Base-by-base conservation (phyloP, 805 yeast genomes). In the Saccharomycopsis sp. region DNA sequence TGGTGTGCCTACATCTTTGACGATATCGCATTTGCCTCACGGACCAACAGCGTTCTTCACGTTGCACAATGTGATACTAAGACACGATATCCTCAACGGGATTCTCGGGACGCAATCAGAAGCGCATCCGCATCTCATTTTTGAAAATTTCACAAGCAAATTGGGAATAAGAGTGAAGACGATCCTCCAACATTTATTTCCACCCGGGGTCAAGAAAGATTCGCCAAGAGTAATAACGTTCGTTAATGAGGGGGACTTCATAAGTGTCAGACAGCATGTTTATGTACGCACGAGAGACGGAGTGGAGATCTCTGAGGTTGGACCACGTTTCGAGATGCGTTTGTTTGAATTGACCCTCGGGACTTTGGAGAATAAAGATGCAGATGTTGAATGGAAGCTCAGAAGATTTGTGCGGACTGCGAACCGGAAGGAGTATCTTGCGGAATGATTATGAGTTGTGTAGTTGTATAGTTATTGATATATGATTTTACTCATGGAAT, bases 261-360 rank as follows among this genome's bases (percentile, higher is more conserved):
- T 94, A 61, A 83, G 91, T 62, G 97, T 94, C 3, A 82, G 99
- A 72, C 99, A 94, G 68, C 99, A 94, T 69, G 87, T 94, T 1
- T 94, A 88, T 70, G 97, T 91, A 3, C 86, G 83, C 69, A 90
- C 97, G 0, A 85, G 86, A 65, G 97, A 91, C 62, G 80, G 84
- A 41, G 97, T 91, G 1, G 98, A 94, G 70, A 73, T 94, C 58
- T 92, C 97, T 59, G 99, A 94, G 70, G 87, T 94, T 42, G 99
- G 99, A 0, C 99, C 99, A n/a, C 78, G 99, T 63, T 94, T 94
- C 67, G 99, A 94, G 73, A 92, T 94, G 98, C 82, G 91, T 69
- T 75, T 94, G 64, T 94, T 84, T 70, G 97, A 93, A 71, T 75
- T 94, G 64, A 81, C 85, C 67, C 77, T 94, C 64, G 97, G 99